Evolutionary conservation across 2,329 filamentous ascomycete genomes (phyloP).

Genomic region (Fusarium ambrosium): DNA sequence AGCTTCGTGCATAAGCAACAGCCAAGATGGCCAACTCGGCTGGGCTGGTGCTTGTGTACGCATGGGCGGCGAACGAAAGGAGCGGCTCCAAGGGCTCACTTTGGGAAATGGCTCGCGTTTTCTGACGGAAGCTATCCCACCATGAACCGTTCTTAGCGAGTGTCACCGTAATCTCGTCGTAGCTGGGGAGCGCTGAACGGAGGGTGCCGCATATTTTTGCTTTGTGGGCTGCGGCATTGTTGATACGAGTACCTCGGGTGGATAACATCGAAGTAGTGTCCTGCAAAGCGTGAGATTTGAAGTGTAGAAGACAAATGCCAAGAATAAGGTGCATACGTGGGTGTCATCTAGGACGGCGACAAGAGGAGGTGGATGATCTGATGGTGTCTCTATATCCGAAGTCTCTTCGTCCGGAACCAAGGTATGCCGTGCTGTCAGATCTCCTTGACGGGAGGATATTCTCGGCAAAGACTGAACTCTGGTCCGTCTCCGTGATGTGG

Average conservation of each 20-base stretch:
- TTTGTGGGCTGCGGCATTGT: not conserved
- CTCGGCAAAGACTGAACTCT: not conserved
- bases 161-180: not conserved
- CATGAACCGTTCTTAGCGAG: not conserved
- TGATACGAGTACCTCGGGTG: not conserved
- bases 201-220: not conserved
- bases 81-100: not conserved
- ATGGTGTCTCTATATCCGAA: not conserved
- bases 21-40: not conserved
- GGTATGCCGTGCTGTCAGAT: not conserved
- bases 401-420: not conserved
- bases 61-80: not conserved
- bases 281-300: not conserved
- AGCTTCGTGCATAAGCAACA: not conserved
- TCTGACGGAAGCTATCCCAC: slow-evolving; percentile 1
- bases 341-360: not conserved
- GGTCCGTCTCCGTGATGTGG: not conserved
- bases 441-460: not conserved
- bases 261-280: not conserved
- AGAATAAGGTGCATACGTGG: not conserved
- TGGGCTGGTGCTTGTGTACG: not conserved
- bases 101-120: not conserved
- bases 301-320: not conserved
- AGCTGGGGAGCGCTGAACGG: not conserved
- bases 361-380: not conserved